These are phyloP conservation scores for Zasmidium angulare DNA, from an alignment of 2,329 filamentous ascomycete species.

Conservation along the genomic window DNA sequence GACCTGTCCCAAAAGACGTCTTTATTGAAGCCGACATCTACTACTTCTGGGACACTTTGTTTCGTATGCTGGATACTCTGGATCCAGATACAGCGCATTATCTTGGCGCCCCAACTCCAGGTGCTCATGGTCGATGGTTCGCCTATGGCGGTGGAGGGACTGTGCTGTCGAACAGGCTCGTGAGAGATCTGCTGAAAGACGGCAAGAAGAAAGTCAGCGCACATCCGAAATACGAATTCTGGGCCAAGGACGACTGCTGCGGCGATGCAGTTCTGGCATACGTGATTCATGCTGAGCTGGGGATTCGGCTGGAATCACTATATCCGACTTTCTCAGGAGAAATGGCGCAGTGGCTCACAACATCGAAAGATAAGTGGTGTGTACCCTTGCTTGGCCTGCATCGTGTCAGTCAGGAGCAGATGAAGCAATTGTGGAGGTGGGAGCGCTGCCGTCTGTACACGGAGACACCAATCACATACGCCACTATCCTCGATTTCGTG, in stretches of 20 bases:
- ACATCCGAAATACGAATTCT: neutral
- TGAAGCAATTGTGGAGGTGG: slow-evolving; percentile 1
- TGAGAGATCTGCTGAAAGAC: neutral
- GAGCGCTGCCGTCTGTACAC: neutral
- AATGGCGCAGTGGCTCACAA: neutral
- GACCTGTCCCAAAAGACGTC: too few relatives aligned
- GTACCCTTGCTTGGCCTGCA: neutral
- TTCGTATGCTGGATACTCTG: neutral
- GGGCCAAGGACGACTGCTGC: slow-evolving; percentile 3
- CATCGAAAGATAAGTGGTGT: neutral
- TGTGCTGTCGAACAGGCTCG: neutral
- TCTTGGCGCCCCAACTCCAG: slow-evolving; percentile 1
- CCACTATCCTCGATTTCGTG: neutral
- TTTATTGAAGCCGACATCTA: slow-evolving; percentile 61
- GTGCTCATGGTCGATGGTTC: neutral
- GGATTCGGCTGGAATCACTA: neutral
- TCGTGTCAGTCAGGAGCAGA: neutral
- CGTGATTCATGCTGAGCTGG: neutral
- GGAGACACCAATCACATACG: neutral
- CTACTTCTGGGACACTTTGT: slow-evolving; percentile 49
- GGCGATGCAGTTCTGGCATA: neutral
- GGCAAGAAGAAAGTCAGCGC: neutral
- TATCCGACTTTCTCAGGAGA: slow-evolving; percentile 3
- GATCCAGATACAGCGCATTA: slow-evolving; percentile 1
- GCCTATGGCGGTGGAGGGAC: slow-evolving; percentile 6